Percentiles rank a stretch among this genome's conserved stretches.
Conservation (phyloP, 1,139 yeast species). For the Lodderomyces margitis region DNA sequence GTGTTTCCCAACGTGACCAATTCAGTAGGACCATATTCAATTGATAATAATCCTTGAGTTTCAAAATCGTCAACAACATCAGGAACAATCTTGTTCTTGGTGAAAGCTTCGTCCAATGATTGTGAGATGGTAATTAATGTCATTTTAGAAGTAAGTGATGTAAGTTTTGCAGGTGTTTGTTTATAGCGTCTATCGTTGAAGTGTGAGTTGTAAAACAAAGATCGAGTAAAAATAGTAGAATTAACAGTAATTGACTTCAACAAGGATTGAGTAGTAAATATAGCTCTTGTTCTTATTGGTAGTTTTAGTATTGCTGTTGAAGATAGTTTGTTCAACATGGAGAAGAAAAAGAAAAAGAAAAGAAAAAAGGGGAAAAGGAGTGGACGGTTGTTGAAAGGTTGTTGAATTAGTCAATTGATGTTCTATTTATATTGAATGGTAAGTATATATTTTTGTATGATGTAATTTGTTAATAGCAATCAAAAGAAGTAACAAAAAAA, state of each 20-base stretch:
- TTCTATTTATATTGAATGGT: background rate
- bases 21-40: slow-evolving; percentile 48
- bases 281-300: slow-evolving; percentile 1
- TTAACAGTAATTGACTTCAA: background rate
- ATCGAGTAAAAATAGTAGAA: background rate
- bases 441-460: too few relatives aligned
- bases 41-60: slow-evolving; percentile 46
- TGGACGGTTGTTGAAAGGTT: slow-evolving; percentile 1
- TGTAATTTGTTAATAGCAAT: too few relatives aligned
- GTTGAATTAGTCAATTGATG: too few relatives aligned
- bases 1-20: slow-evolving; percentile 83
- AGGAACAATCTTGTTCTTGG: slow-evolving; percentile 61
- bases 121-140: slow-evolving; percentile 58
- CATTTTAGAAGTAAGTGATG: slow-evolving; percentile 13
- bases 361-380: slow-evolving; percentile 3
- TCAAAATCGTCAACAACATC: slow-evolving; percentile 54
- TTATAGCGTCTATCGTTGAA: background rate
- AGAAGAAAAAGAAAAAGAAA: slow-evolving; percentile 6
- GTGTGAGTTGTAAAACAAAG: background rate
- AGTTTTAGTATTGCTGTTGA: slow-evolving; percentile 1
- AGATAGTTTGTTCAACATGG: slow-evolving; percentile 12
- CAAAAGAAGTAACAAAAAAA: too few relatives aligned
- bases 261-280: slow-evolving; percentile 2
- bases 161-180: background rate
- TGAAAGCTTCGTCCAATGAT: slow-evolving; percentile 59